A percentile compares a stretch with the other conserved stretches of the same genome.
Evolutionary conservation across 768 basidiomycete species (phyloP).

Genomic region (Postia placenta): DNA sequence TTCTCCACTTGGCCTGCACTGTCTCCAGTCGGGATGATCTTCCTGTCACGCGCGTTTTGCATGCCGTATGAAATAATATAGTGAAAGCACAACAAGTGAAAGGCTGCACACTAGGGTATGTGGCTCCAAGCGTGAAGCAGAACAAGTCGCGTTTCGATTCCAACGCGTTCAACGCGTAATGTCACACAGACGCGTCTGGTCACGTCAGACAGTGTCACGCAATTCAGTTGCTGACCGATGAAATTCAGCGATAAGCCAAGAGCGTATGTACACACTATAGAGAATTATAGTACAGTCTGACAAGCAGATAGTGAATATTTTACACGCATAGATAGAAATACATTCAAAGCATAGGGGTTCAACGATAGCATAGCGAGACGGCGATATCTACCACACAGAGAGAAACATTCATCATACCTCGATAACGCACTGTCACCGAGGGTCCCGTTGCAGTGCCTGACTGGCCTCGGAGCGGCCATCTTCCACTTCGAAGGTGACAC

Average conservation of each 20-base stretch:
- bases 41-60: not conserved
- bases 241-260: not conserved
- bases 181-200: not conserved
- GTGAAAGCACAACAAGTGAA: no score
- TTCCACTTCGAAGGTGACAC: constrained; percentile 27
- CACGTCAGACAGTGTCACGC: no score
- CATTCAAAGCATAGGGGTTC: constrained; percentile 4
- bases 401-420: not conserved
- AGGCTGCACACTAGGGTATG: no score
- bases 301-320: not conserved
- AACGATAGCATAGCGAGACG: constrained; percentile 2
- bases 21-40: not conserved
- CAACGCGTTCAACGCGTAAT: not conserved
- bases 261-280: not conserved
- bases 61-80: not conserved
- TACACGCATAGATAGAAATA: constrained; percentile 5
- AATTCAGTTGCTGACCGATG: no score
- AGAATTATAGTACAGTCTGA: not conserved
- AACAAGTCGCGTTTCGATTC: no score
- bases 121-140: no score
- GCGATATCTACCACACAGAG: not conserved
- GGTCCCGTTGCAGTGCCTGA: not conserved
- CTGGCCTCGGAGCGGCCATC: constrained; percentile 19
- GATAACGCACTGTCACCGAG: not conserved
- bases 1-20: not conserved